Base-by-base conservation (phyloP, 2,329 filamentous ascomycete genomes). In the Hymenoscyphus scutula region DNA sequence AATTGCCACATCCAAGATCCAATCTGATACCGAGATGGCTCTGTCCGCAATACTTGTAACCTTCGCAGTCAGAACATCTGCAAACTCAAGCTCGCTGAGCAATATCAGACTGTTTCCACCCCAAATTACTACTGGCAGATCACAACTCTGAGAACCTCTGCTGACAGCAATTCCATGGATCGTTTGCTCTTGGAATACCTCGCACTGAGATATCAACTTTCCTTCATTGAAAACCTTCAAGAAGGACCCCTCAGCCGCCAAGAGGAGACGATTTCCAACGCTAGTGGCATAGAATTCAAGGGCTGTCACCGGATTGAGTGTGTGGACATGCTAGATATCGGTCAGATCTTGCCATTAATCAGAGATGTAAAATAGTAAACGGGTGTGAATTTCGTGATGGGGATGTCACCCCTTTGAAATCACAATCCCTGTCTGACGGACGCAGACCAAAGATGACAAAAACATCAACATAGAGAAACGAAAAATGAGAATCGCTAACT, bases 1-100 rank as follows among this genome's bases (percentile, higher is more conserved):
- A 61, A 88, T 76, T 37, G 79, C 77, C 38, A 82, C 88, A 73
- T 91, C 85, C 69, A 94, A 83, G 66, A 96, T 86, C 91, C 92
- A 95, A 75, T 96, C 92, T 5, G 84, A 80, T 1, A 84, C 83
- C 2, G 74, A 74, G 27, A 77, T 77, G 68, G 82, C 82, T 6
- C 65, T 69, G 27, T 60, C 61, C 23, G 58, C 59, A 34, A 72
- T 45, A n/a, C 63, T 59, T 32, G 60, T 58, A 48, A 68, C 51
- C 54, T 64, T 27, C 48, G 54, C 19, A 41, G 57, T 25, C 54
- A 67, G 59, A 15, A 70, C 45, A 15, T 30, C 38, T 7, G 64
- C 64, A 32, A 73, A 58, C 38, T 62, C 63, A 3, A 72, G 70
- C 3, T 69, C 67, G 19, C 76, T 64, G 17, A 83, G 59, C 60